phyloP scores from a whole-genome alignment of 208 protist genomes.

The Crithidia bombi region DNA sequence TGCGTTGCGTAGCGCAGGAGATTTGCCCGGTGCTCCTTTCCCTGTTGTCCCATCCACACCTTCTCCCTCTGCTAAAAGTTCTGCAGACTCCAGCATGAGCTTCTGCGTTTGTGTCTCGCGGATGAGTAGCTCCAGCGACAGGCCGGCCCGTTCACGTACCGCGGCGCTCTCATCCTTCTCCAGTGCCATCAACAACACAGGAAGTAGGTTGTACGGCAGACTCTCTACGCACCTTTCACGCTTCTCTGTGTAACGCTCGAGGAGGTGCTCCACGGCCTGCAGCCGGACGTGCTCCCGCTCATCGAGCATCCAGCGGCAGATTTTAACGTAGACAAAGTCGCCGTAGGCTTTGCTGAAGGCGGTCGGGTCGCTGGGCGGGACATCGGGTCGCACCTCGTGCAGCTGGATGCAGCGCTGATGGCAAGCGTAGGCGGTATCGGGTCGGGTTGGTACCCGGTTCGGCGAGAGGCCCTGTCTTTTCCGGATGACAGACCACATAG shows the following conservation, averaged over 20 bases:
- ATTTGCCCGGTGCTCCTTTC: neutral
- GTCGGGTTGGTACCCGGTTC: constrained; percentile 27
- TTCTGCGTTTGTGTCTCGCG: constrained; percentile 53
- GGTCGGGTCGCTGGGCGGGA: constrained; percentile 62
- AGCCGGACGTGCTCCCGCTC: constrained; percentile 51
- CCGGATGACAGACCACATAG: constrained; percentile 84
- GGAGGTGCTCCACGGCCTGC: constrained; percentile 69
- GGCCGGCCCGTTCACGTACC: constrained; percentile 68
- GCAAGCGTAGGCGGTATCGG: constrained; percentile 27
- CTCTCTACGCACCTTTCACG: constrained; percentile 67
- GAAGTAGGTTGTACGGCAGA: constrained; percentile 57
- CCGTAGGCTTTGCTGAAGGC: constrained; percentile 73
- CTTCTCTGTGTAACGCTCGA: constrained; percentile 75
- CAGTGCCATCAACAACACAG: constrained; percentile 60
- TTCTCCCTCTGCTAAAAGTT: constrained; percentile 7
- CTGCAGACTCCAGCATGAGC: constrained; percentile 43
- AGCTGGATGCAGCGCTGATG: constrained; percentile 76
- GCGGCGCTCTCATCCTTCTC: constrained; percentile 57
- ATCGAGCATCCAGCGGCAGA: constrained; percentile 70
- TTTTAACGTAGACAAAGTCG: constrained; percentile 68
- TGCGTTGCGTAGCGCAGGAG: constrained; percentile 28
- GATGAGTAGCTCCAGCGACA: constrained; percentile 69
- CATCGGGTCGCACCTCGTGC: constrained; percentile 71
- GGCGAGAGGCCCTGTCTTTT: constrained; percentile 52
- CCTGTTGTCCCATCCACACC: neutral